These are phyloP conservation scores for Plenodomus lindquistii DNA, from an alignment of 2,329 filamentous ascomycete species.

Conservation along the genomic window DNA sequence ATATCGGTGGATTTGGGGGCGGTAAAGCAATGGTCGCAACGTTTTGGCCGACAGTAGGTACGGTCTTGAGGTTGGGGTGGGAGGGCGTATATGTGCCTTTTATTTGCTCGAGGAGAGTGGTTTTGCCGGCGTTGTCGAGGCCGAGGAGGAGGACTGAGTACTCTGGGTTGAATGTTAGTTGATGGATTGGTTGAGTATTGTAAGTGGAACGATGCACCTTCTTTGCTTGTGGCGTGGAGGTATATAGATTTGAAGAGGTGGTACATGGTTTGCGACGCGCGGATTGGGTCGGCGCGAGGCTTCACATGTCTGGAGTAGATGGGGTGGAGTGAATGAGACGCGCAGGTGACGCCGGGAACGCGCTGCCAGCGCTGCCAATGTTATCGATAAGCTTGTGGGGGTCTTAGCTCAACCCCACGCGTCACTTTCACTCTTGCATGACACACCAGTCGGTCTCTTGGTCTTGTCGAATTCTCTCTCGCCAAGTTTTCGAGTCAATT, in stretches of 20 bases:
- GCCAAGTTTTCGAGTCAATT: too few species aligned
- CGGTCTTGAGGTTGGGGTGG: constrained; percentile 76
- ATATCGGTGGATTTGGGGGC: constrained; percentile 72
- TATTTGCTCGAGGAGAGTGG: constrained; percentile 95
- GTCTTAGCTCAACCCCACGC: too few species aligned
- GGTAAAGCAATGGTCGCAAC: constrained; percentile 82
- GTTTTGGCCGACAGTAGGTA: constrained; percentile 96
- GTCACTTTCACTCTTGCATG: too few species aligned
- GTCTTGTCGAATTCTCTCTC: too few species aligned
- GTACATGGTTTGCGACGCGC: constrained; percentile 67
- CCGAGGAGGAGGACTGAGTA: constrained; percentile 97
- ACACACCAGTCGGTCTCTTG: too few species aligned
- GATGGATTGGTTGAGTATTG: not conserved
- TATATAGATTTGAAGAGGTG: constrained; percentile 95
- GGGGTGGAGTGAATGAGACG: constrained; percentile 3
- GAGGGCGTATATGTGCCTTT: constrained; percentile 80
- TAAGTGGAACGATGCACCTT: constrained; percentile 60
- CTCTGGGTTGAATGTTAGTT: constrained; percentile 58
- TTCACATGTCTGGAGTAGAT: constrained; percentile 21
- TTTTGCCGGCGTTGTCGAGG: constrained; percentile 98
- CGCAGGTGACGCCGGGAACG: constrained; percentile 7
- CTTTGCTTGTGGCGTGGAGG: constrained; percentile 93
- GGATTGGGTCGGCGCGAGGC: constrained; percentile 12
- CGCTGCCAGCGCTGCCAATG: too few species aligned
- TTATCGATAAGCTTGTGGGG: constrained; percentile 16